These are phyloP conservation scores for Musa balbisiana DNA, from an alignment of 202 grass and related monocot genomes.

Conservation along the genomic window DNA sequence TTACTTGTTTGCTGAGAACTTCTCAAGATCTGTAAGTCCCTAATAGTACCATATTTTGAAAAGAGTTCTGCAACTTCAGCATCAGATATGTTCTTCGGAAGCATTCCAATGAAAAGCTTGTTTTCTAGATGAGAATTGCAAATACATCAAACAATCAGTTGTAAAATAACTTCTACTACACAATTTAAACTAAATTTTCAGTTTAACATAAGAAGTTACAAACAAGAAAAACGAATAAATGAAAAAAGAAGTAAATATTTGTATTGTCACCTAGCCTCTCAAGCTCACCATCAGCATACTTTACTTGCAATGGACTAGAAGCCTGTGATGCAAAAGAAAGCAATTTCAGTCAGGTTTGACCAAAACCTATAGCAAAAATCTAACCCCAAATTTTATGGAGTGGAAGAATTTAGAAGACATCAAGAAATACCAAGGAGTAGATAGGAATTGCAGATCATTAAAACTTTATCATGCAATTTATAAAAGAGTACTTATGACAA, in stretches of 20 bases:
- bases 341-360: constrained; percentile 3
- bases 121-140: constrained; percentile 51
- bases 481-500: not conserved
- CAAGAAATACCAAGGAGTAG: not conserved
- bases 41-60: constrained; percentile 83
- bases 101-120: constrained; percentile 98
- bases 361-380: constrained; percentile 7
- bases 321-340: constrained; percentile 46
- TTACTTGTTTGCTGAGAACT: constrained; percentile 94
- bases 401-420: not conserved
- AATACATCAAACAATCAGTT: not conserved
- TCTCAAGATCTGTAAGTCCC: constrained; percentile 92
- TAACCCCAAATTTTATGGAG: not conserved
- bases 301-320: constrained; percentile 98
- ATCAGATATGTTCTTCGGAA: constrained; percentile 86
- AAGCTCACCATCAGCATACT: constrained; percentile 96
- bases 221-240: not conserved
- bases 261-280: constrained; percentile 79
- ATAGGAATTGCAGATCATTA: not conserved
- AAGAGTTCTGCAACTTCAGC: constrained; percentile 66
- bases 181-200: not conserved
- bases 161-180: not conserved
- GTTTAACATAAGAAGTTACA: not conserved
- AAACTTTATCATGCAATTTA: not conserved
- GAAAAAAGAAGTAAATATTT: constrained; percentile 2